Conservation (phyloP, 257 asterid genomes). For the Ilex asprella region DNA sequence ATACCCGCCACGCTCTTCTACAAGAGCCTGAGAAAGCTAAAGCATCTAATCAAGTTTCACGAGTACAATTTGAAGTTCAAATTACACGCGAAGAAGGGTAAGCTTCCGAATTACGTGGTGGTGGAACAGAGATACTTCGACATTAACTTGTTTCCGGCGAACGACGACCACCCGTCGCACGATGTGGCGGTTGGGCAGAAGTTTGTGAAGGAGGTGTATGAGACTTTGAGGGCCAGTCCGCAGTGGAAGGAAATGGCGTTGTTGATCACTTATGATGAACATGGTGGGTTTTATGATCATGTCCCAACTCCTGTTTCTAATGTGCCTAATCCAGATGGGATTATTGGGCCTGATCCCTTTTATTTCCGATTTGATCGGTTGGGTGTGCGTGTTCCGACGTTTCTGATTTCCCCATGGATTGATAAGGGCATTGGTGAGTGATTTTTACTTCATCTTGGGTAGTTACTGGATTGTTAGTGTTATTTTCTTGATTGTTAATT, state of each 20-base stretch:
- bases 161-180: constrained; percentile 94
- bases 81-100: constrained; percentile 63
- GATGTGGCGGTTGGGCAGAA: constrained; percentile 86
- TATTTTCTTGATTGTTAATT: no score
- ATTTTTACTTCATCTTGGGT: no score
- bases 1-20: constrained; percentile 87
- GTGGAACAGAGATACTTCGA: constrained; percentile 88
- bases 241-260: constrained; percentile 95
- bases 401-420: constrained; percentile 91
- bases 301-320: constrained; percentile 88
- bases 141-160: constrained; percentile 53
- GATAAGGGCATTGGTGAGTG: constrained; percentile 77
- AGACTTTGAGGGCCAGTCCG: constrained; percentile 76
- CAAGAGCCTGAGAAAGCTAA: constrained; percentile 70
- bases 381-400: constrained; percentile 87
- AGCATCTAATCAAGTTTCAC: constrained; percentile 58
- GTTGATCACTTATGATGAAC: constrained; percentile 89
- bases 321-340: constrained; percentile 97
- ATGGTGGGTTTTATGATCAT: constrained; percentile 93
- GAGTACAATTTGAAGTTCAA: constrained; percentile 51
- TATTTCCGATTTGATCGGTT: constrained; percentile 77
- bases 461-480: no score
- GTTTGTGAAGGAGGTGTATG: constrained; percentile 96
- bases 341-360: constrained; percentile 80
- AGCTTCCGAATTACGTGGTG: constrained; percentile 79